Base-by-base conservation (phyloP, 257 asterid genomes). In the Ajuga chamaepitys region DNA sequence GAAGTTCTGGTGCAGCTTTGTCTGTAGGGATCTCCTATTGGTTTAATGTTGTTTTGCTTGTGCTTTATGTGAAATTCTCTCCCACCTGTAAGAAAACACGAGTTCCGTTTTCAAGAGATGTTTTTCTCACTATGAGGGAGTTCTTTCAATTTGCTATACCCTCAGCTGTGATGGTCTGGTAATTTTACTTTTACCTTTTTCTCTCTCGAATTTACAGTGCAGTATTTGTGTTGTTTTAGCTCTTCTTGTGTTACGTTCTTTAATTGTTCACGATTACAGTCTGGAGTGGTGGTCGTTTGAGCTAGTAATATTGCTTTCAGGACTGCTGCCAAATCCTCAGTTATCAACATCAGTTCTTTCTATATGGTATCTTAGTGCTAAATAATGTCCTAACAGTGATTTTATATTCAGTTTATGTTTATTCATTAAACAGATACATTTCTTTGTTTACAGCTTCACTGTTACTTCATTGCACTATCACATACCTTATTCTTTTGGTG, bases 231-330 rank as follows among this genome's bases (percentile, higher is more conserved):
- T 3, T 17, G 16, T 26, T 22, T 54, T 54, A 26, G 61, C 2
- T 13, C 2, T 22, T 40, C 13, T n/a, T n/a, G n/a, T n/a, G n/a
- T n/a, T n/a, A 22, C 10, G 4, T 35, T 32, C 7, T 4, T n/a
- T n/a, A n/a, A 7, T 35, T 58, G 62, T 34, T 30, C 3, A n/a
- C 41, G 38, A 7, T 5, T 51, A 62, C 73, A 89, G 95, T 67
- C 58, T 89, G 67, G 95, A 89, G 71, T 86, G 95, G 95, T 86
- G 95, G 95, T 73, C 88, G 11, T 86, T 84, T 52, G 96, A 86
- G 81, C 67, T 89, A 7, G 70, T 86, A 18, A 62, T 84, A 60
- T 74, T 86, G 80, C 85, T 86, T 11, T 83, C 95, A 17, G 96
- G 96, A 22, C 9, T 86, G 60, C 50, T 85, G 72, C 95, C 96